Evolutionary conservation across 352 stramenopile species (phyloP), one percentile per base, ranked within the genome.

Genomic region (Globisporangium abappressorium): DNA sequence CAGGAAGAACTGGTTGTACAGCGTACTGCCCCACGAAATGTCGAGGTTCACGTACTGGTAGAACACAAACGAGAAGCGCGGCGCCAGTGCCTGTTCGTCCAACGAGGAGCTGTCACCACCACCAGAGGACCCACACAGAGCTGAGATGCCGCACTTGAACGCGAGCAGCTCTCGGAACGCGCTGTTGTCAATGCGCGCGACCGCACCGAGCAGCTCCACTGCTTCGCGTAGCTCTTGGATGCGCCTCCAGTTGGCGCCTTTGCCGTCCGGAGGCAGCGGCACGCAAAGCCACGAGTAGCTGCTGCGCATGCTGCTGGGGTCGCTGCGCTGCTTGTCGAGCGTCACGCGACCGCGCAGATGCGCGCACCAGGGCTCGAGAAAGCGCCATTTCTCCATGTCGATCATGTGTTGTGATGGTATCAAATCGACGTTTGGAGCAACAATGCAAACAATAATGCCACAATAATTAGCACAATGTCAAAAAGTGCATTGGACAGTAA

Each of bases 1-100:
- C 47, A 71, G 60, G 66, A 71, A 71, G 41, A 71, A 71, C 43
- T 71, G 58, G 59, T 63, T 60, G 54, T 46, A 71, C 36, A 71
- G 51, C 24, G 65, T 70, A 8, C 56, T 65, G 7, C 58, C 58
- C 58, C 66, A 71, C 20, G 66, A 62, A 51, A 71, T 62, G 22
- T 71, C 66, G 53, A 71, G 59, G 22, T 54, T 67, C 53, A 43
- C 33, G 53, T 71, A 64, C 38, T 71, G 59, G 11, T 36, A 51
- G 38, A 66, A 71, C 36, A 55, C 38, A 28, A 71, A 61, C 38
- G 55, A 57, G 33, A 71, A 66, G 14, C 66, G 49, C 51, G 58
- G 59, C 38, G 34, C 28, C 22, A 61, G 28, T 24, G 33, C 5
- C 9, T 55, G 14, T 20, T 30, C 38, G 11, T 28, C 8, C 20